Base-by-base conservation (phyloP, 768 basidiomycete genomes). In the Zangia roseola region DNA sequence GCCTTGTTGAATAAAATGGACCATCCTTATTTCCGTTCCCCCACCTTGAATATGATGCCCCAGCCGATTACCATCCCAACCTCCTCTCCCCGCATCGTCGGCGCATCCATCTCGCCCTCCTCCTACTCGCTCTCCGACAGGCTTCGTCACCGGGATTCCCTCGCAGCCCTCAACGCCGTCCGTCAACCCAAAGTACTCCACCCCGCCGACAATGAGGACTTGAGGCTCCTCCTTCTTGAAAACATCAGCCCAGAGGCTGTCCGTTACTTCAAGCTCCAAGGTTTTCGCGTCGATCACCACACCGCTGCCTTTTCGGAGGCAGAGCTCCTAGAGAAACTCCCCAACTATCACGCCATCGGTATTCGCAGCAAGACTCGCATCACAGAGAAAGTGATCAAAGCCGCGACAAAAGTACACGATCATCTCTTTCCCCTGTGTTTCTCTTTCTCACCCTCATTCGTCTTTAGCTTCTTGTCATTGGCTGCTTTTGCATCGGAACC, bases 401-500 rank as follows among this genome's bases (percentile, higher is more conserved):
- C 91, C 12, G 91, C 91, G 6, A 71, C 84, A 45, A 92, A 91
- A 79, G 95, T 87, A 62, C 41, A 80, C 61, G 14, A 10, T 39
- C 8, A 12, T 28, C 26, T n/a, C 44, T 13, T 23, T 26, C 34
- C 17, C 6, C 39, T 25, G 10, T 17, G 31, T 31, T 13, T 45
- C 25, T 14, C 35, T 26, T 17, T 34, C 44, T 60, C 31, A 50
- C 17, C 25, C 20, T 21, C 17, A 31, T 19, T 5, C 6, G 20
- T 40, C 37, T 50, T 40, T 62, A 99, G 94, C 87, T 99, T 39
- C 80, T 97, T 12, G 91, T 86, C 62, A 92, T 98, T 54, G 95
- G 97, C 10, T 99, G 97, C 70, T 99, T 99, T 80, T 99, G 97
- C 73, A 99, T 99, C 56, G 97, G 97, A 43, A 94, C 92, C 45